Evolutionary conservation across 2,329 filamentous ascomycete genomes (phyloP).

Genomic region (Ophidiomyces ophidiicola): DNA sequence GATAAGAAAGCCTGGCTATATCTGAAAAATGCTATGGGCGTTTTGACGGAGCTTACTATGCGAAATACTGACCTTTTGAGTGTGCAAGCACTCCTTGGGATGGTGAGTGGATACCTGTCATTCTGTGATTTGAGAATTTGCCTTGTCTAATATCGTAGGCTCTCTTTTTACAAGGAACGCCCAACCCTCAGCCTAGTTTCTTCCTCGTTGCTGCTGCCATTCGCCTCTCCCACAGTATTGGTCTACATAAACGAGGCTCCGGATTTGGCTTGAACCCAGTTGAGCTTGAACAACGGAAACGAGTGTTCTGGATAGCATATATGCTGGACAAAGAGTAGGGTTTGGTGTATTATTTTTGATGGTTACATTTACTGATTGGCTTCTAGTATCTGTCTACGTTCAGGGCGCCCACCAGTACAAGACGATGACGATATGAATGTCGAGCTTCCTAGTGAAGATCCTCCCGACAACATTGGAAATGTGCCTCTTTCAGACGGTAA

Average conservation of each 20-base stretch:
- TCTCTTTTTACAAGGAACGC: conserved; percentile 87
- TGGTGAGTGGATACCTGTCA: conserved; percentile 40
- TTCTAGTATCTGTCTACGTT: conserved; percentile 52
- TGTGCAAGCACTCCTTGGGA: conserved; percentile 84
- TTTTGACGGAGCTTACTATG: conserved; percentile 86
- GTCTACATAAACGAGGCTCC: conserved; percentile 82
- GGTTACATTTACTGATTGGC: conserved; percentile 19
- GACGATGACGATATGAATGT: conserved; percentile 88
- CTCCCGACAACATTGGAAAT: conserved; percentile 84
- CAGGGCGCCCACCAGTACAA: conserved; percentile 59
- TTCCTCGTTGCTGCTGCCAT: conserved; percentile 85
- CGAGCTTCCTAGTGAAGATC: conserved; percentile 81
- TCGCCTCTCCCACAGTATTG: conserved; percentile 81
- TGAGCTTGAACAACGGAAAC: conserved; percentile 80
- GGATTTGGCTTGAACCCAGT: conserved; percentile 88
- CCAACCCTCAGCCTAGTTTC: conserved; percentile 89
- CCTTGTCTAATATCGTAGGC: conserved; percentile 35
- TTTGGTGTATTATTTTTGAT: not conserved
- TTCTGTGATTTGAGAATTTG: conserved; percentile 11
- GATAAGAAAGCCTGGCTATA: conserved; percentile 93
- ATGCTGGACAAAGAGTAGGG: conserved; percentile 57
- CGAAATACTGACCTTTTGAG: conserved; percentile 90
- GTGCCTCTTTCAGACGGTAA: conserved; percentile 81
- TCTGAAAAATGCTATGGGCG: conserved; percentile 90
- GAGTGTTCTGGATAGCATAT: conserved; percentile 68